Conservation (phyloP, 177 flowering plant species). For the Tripterygium wilfordii region DNA sequence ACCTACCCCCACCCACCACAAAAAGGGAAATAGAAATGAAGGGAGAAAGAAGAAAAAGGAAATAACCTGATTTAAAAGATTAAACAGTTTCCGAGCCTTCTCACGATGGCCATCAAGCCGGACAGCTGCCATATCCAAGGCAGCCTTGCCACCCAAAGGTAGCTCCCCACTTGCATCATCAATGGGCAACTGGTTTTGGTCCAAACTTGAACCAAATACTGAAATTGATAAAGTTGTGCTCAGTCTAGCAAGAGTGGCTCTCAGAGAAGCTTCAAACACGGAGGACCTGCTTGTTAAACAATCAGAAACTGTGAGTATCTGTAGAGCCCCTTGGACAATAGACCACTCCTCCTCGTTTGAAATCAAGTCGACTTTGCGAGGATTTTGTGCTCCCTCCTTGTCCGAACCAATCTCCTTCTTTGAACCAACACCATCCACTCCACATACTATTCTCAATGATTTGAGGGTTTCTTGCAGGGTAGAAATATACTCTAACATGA, state of each 20-base stretch:
- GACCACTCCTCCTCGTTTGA: conserved; percentile 99
- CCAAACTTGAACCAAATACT: conserved; percentile 65
- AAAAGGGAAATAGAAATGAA: background rate
- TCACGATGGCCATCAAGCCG: conserved; percentile 86
- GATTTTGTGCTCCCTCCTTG: conserved; percentile 51
- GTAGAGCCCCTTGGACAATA: conserved; percentile 96
- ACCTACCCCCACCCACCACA: background rate
- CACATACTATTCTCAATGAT: conserved; percentile 82
- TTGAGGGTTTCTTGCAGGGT: conserved; percentile 80
- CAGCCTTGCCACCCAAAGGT: conserved; percentile 64
- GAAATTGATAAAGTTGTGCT: conserved; percentile 80
- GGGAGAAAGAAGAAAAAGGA: background rate
- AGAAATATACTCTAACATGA: conserved; percentile 85
- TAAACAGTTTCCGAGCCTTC: conserved; percentile 80
- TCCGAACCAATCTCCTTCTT: conserved; percentile 74
- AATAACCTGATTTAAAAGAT: conserved; percentile 80
- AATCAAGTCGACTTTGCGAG: conserved; percentile 54
- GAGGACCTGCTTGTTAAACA: conserved; percentile 92
- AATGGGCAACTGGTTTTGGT: conserved; percentile 46
- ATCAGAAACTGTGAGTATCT: conserved; percentile 93
- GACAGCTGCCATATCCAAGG: conserved; percentile 80
- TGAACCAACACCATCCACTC: conserved; percentile 49
- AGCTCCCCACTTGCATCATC: conserved; percentile 45
- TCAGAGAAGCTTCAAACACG: conserved; percentile 95
- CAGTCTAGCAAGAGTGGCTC: conserved; percentile 89